Conservation (phyloP, 768 basidiomycete genomes). For the Xanthoconium stramineum region DNA sequence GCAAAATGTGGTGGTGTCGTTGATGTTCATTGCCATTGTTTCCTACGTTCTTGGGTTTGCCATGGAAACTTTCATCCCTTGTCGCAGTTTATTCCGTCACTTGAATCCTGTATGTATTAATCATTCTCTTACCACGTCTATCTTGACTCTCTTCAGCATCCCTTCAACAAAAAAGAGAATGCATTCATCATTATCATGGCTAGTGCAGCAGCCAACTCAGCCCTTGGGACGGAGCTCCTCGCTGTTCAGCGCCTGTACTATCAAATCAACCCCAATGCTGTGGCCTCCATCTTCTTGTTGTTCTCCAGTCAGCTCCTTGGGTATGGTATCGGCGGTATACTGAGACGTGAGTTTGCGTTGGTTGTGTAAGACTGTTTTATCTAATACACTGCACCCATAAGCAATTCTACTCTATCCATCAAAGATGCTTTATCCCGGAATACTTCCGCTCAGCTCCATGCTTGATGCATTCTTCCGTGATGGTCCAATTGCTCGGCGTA, state of each 20-base stretch:
- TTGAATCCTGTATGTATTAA: slow-evolving; percentile 43
- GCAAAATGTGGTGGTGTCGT: slow-evolving; percentile 51
- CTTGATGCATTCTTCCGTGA: slow-evolving; percentile 41
- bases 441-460: slow-evolving; percentile 24
- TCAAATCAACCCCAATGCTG: slow-evolving; percentile 47
- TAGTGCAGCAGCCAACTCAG: slow-evolving; percentile 50
- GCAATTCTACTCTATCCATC: slow-evolving; percentile 40
- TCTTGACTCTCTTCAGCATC: slow-evolving; percentile 35
- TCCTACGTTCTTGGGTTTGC: slow-evolving; percentile 48
- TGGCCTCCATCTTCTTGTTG: slow-evolving; percentile 43
- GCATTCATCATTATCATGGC: slow-evolving; percentile 59
- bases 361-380: background rate
- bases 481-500: slow-evolving; percentile 36
- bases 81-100: slow-evolving; percentile 41
- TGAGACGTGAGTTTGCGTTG: slow-evolving; percentile 38
- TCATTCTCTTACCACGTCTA: background rate
- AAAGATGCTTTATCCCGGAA: slow-evolving; percentile 42
- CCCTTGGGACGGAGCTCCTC: slow-evolving; percentile 52
- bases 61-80: slow-evolving; percentile 47
- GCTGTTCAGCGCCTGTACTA: slow-evolving; percentile 55
- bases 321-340: slow-evolving; percentile 54
- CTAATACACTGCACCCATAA: slow-evolving; percentile 7
- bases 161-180: slow-evolving; percentile 61
- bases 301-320: slow-evolving; percentile 38
- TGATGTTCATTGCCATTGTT: slow-evolving; percentile 52